Conservation (phyloP, 345 rosid genomes). For the Dipteronia dyeriana region DNA sequence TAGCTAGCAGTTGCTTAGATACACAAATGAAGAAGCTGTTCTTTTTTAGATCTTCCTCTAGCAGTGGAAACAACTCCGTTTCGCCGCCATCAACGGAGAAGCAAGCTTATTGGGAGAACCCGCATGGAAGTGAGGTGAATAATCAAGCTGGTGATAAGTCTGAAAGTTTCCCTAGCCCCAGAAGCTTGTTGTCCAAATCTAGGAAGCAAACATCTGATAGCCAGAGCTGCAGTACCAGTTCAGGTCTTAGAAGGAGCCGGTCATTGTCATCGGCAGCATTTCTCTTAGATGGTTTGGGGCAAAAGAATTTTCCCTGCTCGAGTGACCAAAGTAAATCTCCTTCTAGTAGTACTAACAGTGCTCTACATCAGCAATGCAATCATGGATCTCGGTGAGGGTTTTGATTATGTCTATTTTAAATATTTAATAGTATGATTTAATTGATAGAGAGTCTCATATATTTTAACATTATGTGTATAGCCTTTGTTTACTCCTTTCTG, state of each 20-base stretch:
- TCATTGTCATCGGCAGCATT: constrained; percentile 75
- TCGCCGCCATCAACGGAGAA: constrained; percentile 48
- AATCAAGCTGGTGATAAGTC: constrained; percentile 37
- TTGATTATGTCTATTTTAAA: constrained; percentile 1
- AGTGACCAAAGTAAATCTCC: constrained; percentile 50
- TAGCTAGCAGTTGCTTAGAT: constrained; percentile 26
- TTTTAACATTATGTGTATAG: not conserved
- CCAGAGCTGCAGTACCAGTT: constrained; percentile 35
- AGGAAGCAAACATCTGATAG: constrained; percentile 49
- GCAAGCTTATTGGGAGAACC: constrained; percentile 42
- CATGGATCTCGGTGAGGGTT: constrained; percentile 54
- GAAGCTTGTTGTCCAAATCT: constrained; percentile 44
- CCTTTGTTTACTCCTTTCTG: constrained; percentile 1
- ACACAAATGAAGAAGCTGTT: constrained; percentile 83
- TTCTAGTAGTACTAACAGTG: constrained; percentile 25
- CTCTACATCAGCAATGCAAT: constrained; percentile 33
- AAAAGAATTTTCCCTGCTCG: constrained; percentile 32
- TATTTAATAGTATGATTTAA: not conserved
- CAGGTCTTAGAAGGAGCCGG: constrained; percentile 77
- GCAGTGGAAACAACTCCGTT: constrained; percentile 37
- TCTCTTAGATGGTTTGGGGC: constrained; percentile 50
- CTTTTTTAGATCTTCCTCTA: constrained; percentile 69
- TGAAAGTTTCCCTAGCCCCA: constrained; percentile 40
- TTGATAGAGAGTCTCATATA: constrained; percentile 5
- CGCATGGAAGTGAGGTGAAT: constrained; percentile 36